Evolutionary conservation across 805 yeast genomes (phyloP), one percentile per base, ranked within the genome.

Genomic region (Ogataea methylovora): DNA sequence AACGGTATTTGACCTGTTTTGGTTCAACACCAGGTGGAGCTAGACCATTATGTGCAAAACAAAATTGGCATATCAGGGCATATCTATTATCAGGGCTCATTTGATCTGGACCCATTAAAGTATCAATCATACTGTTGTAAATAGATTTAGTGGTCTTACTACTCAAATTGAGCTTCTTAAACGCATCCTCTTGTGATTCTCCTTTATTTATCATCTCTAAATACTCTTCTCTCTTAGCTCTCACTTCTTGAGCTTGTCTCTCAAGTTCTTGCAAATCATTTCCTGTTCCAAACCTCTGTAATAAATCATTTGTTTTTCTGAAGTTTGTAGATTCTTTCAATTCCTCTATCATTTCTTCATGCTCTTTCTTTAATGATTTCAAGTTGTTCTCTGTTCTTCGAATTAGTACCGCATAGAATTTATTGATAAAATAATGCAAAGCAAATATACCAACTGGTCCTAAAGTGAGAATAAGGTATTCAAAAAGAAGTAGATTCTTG

Each of bases 21-120:
- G 90, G 80, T 3, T 51, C 40, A 39, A 68, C 59, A 7, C 81
- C 80, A 2, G 84, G 86, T 4, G 86, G 84, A 0, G 94, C 94
- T 29, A 84, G 64, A 1, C 95, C 95, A 49, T 85, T 84, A 55
- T 84, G 94, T 13, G 64, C 65, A 16, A 55, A 60, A 49, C 95
- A 84, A n/a, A 65, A 58, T 14, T 49, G 42, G 52, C 95, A 84
- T 12, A 84, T 80, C 43, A 84, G 63, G 0, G 94, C 94, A 51
- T 67, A 81, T 29, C 94, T 56, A 38, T 61, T 61, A 29, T 73
- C 73, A 0, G 81, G 67, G 30, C 74, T 63, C 30, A 71, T 56
- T 47, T 82, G 90, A 54, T 78, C 84, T 33, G 71, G 73, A 15
- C 87, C 90, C 4, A 73, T 54, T 8, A 76, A 3, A 6, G 58